These are phyloP conservation scores for Aspergillus spinulosporus DNA, from an alignment of 2,329 filamentous ascomycete genomes.

Conservation along the genomic window DNA sequence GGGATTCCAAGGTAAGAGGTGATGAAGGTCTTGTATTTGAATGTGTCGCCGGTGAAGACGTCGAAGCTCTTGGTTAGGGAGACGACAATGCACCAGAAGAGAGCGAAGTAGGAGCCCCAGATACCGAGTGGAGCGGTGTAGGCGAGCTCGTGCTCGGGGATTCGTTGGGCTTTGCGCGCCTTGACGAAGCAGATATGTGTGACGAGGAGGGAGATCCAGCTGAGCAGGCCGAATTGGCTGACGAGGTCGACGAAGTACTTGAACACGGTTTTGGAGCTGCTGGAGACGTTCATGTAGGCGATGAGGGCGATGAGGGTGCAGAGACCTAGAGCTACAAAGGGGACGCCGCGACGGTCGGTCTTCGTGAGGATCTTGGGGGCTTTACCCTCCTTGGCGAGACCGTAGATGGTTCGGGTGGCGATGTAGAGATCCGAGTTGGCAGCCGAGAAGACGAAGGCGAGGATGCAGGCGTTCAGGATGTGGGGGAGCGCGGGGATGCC, in stretches of 20 bases:
- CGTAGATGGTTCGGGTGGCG: constrained; percentile 70
- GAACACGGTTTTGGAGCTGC: constrained; percentile 60
- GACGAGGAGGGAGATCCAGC: constrained; percentile 68
- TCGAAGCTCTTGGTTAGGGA: constrained; percentile 80
- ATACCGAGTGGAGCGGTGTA: constrained; percentile 72
- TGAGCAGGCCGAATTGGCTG: constrained; percentile 66
- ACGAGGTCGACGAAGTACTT: constrained; percentile 67
- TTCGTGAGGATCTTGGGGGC: constrained; percentile 70
- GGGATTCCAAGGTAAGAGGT: constrained; percentile 77
- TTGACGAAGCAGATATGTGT: constrained; percentile 67
- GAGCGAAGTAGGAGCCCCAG: constrained; percentile 65
- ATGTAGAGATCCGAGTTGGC: constrained; percentile 78
- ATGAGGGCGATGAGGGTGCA: constrained; percentile 65
- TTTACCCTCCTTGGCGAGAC: constrained; percentile 69
- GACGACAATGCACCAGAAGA: constrained; percentile 71
- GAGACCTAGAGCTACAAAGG: constrained; percentile 63
- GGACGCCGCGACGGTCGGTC: constrained; percentile 71
- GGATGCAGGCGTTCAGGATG: constrained; percentile 72
- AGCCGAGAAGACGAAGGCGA: constrained; percentile 74
- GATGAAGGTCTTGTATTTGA: constrained; percentile 75
- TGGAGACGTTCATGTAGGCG: constrained; percentile 66
- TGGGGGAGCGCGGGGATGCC: constrained; percentile 63
- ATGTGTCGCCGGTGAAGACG: constrained; percentile 64
- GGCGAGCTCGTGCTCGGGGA: constrained; percentile 57
- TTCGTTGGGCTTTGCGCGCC: constrained; percentile 61